These are phyloP conservation scores for Cynara cardunculus DNA, from an alignment of 129 eudicot species.

Conservation along the genomic window DNA sequence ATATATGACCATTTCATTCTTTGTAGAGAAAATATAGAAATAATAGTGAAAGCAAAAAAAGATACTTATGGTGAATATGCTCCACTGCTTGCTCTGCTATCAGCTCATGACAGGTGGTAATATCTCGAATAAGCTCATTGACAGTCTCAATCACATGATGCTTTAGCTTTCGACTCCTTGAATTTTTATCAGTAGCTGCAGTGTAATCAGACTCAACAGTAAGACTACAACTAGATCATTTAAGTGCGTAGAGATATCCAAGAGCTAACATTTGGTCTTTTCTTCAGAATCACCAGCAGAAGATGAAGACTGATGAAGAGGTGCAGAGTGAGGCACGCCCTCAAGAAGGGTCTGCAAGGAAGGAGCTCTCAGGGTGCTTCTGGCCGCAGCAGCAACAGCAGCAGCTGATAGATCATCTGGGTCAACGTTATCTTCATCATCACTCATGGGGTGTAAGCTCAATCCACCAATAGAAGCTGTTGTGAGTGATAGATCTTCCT, in stretches of 20 bases:
- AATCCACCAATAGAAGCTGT: conserved; percentile 72
- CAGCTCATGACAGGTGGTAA: conserved; percentile 87
- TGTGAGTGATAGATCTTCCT: conserved; percentile 76
- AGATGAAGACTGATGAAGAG: conserved; percentile 68
- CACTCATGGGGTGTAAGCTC: conserved; percentile 54
- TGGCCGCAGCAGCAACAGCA: conserved; percentile 85
- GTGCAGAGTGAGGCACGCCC: conserved; percentile 73
- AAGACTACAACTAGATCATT: no score
- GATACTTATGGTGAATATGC: conserved; percentile 96
- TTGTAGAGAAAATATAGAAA: background rate
- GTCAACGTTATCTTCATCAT: conserved; percentile 63
- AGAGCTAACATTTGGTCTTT: conserved; percentile 76
- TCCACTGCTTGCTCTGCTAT: conserved; percentile 99
- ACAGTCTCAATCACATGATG: conserved; percentile 95
- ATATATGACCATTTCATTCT: no score
- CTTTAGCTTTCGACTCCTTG: conserved; percentile 76
- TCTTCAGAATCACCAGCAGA: conserved; percentile 98
- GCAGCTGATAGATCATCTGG: conserved; percentile 70
- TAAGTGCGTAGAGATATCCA: background rate
- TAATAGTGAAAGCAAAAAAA: background rate
- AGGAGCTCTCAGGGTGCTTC: conserved; percentile 84
- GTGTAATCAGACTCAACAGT: background rate
- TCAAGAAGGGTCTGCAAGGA: conserved; percentile 94
- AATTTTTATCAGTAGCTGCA: conserved; percentile 84
- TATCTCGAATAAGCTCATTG: conserved; percentile 92